These are phyloP conservation scores for Cystofilobasidium macerans DNA, from an alignment of 768 basidiomycete species.

Conservation along the genomic window DNA sequence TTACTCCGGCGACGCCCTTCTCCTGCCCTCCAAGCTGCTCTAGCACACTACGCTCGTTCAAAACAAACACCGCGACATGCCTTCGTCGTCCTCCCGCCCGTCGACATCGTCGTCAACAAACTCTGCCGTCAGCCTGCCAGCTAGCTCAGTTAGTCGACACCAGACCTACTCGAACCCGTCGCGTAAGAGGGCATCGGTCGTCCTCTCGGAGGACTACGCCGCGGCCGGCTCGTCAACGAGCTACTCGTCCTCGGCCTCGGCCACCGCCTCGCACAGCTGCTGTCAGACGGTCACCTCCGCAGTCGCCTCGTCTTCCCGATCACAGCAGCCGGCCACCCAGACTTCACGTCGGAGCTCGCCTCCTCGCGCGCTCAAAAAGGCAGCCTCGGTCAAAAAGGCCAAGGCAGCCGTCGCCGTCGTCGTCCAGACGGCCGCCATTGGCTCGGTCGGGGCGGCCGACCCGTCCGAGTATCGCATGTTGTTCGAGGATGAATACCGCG, in stretches of 20 bases:
- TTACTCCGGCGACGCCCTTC: too few relatives aligned
- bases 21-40: too few relatives aligned
- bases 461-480: conserved; percentile 52
- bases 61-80: too few relatives aligned
- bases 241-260: not conserved
- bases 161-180: conserved; percentile 19
- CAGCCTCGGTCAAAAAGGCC: conserved; percentile 41
- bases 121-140: too few relatives aligned
- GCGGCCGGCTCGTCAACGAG: not conserved
- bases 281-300: not conserved
- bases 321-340: conserved; percentile 24
- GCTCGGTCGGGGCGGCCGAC: conserved; percentile 11
- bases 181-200: conserved; percentile 35
- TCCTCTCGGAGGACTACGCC: conserved; percentile 52
- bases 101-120: too few relatives aligned
- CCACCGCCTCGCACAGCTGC: not conserved
- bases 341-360: conserved; percentile 42
- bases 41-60: too few relatives aligned
- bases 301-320: not conserved
- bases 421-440: conserved; percentile 56
- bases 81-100: too few relatives aligned
- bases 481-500: conserved; percentile 88
- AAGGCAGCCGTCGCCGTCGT: too few relatives aligned
- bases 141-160: not conserved
- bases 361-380: conserved; percentile 41